Evolutionary conservation across 1,139 yeast genomes (phyloP), one percentile per base, ranked within the genome.

Genomic region (Nakaseomyces sp.): DNA sequence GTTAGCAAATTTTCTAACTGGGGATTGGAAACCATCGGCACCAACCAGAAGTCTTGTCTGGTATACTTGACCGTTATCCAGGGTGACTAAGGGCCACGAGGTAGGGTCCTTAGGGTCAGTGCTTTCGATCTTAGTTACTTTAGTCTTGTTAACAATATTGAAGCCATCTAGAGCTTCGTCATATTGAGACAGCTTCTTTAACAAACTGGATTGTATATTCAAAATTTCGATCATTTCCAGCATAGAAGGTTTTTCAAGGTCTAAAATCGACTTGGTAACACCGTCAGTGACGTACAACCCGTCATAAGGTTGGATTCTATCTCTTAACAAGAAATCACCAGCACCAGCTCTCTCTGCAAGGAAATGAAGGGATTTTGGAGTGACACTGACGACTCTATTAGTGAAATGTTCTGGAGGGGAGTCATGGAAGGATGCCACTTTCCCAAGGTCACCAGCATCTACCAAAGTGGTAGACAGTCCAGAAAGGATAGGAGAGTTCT

Each of bases 1-100:
- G 2, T 77, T 79, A 0, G 96, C 83, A 59, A 76, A 89, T 50
- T 76, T 72, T 39, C 97, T 74, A 3, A 85, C 98, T 0, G 96
- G 96, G 0, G 97, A 88, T 63, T 89, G 87, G 61, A 80, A 87
- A 0, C 99, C 99, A 62, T 91, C 98, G 17, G 96, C 95, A 8
- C 99, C 99, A 12, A 89, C 78, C 30, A 91, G 70, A 19, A 91
- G 69, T 47, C 96, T 70, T 0, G 96, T 75, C 54, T 76, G 76
- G 41, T 82, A 68, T 13, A 60, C 54, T 13, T 74, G 73, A 1
- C 96, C 96, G 49, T 77, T 74, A 18, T 78, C 77, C 17, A 91
- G 69, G 20, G 74, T 71, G 3, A 91, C 79, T 5, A 79, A 62
- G 0, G 97, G 97, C 95, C 96, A 87, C 43, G 77, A 77, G 35